Evolutionary conservation across 2,329 filamentous ascomycete species (phyloP).

Genomic region (Aureobasidium subglaciale): DNA sequence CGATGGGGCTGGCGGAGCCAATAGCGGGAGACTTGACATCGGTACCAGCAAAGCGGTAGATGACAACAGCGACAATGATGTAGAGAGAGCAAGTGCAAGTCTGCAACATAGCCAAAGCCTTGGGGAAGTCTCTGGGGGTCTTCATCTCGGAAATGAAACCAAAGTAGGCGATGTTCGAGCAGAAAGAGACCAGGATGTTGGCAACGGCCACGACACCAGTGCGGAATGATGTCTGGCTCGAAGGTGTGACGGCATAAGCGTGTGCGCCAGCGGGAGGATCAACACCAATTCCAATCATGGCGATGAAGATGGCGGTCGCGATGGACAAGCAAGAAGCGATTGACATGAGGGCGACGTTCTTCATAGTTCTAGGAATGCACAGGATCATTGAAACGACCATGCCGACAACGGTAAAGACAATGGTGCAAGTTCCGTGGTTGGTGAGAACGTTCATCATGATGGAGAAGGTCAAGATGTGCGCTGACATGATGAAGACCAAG

Average conservation of each 20-base stretch:
- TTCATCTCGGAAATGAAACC: constrained; percentile 58
- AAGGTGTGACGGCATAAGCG: constrained; percentile 33
- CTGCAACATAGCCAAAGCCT: constrained; percentile 57
- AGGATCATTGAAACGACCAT: constrained; percentile 52
- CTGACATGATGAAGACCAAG: constrained; percentile 62
- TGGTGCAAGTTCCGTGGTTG: constrained; percentile 54
- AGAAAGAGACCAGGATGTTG: constrained; percentile 51
- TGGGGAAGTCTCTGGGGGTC: constrained; percentile 53
- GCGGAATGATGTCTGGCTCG: constrained; percentile 37
- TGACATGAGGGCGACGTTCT: constrained; percentile 56
- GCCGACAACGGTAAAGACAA: constrained; percentile 57
- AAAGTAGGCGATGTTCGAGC: constrained; percentile 51
- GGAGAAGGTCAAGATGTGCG: constrained; percentile 63
- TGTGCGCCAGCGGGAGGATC: constrained; percentile 33
- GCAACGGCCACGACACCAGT: constrained; percentile 53
- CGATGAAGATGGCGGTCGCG: constrained; percentile 55
- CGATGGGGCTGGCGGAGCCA: constrained; percentile 47
- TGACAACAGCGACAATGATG: constrained; percentile 55
- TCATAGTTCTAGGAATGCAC: constrained; percentile 56
- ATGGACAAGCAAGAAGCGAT: constrained; percentile 60
- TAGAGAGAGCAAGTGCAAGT: constrained; percentile 55
- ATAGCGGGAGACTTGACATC: constrained; percentile 59
- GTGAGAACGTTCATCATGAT: constrained; percentile 63
- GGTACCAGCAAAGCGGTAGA: constrained; percentile 58
- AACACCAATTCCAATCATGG: constrained; percentile 58